Evolutionary conservation across 1,139 yeast genomes (phyloP).

Genomic region (Magnusiomyces paraingens): DNA sequence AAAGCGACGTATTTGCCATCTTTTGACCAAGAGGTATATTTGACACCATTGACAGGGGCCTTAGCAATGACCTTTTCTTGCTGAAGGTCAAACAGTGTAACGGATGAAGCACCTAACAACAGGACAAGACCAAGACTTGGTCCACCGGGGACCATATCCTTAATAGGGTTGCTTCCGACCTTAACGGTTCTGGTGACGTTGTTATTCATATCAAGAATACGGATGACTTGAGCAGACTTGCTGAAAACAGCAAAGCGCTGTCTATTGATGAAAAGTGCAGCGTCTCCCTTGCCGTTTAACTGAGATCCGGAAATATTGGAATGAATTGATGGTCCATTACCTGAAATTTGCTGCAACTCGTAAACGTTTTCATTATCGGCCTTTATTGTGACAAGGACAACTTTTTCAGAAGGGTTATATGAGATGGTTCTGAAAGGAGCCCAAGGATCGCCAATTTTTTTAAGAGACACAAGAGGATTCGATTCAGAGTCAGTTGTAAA

Average conservation of each 20-base stretch:
- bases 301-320: constrained; percentile 23
- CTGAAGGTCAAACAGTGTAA: constrained; percentile 84
- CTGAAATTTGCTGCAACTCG: constrained; percentile 46
- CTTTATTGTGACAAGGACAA: constrained; percentile 77
- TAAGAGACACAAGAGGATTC: constrained; percentile 77
- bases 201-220: constrained; percentile 78
- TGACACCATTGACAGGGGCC: constrained; percentile 61
- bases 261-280: constrained; percentile 87
- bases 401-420: constrained; percentile 87
- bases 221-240: constrained; percentile 57
- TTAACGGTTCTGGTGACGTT: constrained; percentile 70
- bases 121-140: constrained; percentile 80
- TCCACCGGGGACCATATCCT: constrained; percentile 63
- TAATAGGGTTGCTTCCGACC: constrained; percentile 41
- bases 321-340: not conserved
- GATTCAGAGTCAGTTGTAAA: constrained; percentile 49
- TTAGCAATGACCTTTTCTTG: constrained; percentile 77
- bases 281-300: constrained; percentile 73
- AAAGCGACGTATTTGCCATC: constrained; percentile 88
- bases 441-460: constrained; percentile 82
- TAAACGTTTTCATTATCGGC: constrained; percentile 56
- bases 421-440: constrained; percentile 77
- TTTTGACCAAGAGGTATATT: constrained; percentile 82
- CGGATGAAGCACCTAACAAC: constrained; percentile 63
- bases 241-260: constrained; percentile 84